phyloP scores from a whole-genome alignment of 306 rosid genomes.

The Styphnolobium japonicum region DNA sequence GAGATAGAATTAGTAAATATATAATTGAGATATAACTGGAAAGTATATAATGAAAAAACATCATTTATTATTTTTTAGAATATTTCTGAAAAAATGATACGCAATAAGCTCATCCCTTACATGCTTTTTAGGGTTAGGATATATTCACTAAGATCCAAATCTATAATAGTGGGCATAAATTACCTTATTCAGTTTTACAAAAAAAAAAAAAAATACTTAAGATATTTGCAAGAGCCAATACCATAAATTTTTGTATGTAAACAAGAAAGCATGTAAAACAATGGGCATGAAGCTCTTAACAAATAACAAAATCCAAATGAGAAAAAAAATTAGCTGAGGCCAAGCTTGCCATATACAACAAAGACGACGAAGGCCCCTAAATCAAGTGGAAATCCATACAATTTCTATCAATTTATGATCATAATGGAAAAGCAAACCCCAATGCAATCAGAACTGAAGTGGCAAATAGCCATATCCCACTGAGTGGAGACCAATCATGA shows the following conservation, averaged over 20 bases:
- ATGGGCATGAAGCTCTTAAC: slow-evolving; percentile 22
- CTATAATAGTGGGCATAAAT: neutral
- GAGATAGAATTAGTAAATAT: no score
- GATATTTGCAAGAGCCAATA: slow-evolving; percentile 26
- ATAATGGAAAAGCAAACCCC: slow-evolving; percentile 42
- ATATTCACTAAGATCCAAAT: neutral
- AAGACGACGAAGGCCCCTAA: slow-evolving; percentile 11
- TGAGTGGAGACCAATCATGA: slow-evolving; percentile 40
- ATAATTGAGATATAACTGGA: neutral
- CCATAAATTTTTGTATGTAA: slow-evolving; percentile 18
- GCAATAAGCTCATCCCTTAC: neutral
- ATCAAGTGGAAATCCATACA: slow-evolving; percentile 21
- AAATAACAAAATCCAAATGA: slow-evolving; percentile 20
- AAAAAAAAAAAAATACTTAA: neutral
- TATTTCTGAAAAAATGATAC: neutral
- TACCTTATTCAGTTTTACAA: neutral
- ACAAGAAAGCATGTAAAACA: neutral
- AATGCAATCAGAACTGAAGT: slow-evolving; percentile 42
- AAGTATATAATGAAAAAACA: neutral
- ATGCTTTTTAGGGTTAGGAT: neutral
- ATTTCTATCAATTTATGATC: slow-evolving; percentile 33
- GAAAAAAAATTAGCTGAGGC: slow-evolving; percentile 35
- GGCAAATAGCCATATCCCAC: slow-evolving; percentile 39
- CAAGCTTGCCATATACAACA: slow-evolving; percentile 33
- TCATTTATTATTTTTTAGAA: neutral